Percentiles rank a stretch among this genome's conserved stretches.
Conservation (phyloP, 1,139 yeast genomes). For the Blastobotrys ciferrii region DNA sequence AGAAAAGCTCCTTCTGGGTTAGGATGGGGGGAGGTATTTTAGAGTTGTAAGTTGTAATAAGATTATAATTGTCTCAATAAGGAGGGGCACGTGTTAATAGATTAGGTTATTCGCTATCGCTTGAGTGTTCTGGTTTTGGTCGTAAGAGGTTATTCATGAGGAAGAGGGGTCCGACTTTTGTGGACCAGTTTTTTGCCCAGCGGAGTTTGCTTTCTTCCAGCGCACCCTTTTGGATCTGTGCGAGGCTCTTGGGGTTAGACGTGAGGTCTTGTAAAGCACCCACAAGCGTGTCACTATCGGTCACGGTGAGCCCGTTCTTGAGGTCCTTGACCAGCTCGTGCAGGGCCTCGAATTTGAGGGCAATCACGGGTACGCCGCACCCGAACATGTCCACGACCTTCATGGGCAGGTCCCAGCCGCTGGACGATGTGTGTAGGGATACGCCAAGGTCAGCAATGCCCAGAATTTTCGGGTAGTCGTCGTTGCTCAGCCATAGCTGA, state of each 20-base stretch:
- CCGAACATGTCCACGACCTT: constrained; percentile 96
- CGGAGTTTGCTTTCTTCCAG: constrained; percentile 58
- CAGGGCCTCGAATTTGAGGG: constrained; percentile 68
- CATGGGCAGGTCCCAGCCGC: constrained; percentile 96
- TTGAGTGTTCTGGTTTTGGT: neutral
- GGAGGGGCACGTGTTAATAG: too few species aligned
- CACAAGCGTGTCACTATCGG: constrained; percentile 49
- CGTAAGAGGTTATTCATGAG: constrained; percentile 28
- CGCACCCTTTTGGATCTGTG: constrained; percentile 64
- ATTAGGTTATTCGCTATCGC: neutral
- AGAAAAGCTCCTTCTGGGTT: too few species aligned
- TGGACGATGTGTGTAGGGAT: constrained; percentile 85
- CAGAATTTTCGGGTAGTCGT: constrained; percentile 75
- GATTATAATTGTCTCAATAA: neutral
- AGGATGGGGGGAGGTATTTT: too few species aligned
- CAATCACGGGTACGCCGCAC: constrained; percentile 87
- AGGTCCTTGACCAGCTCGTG: constrained; percentile 40
- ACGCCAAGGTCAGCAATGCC: constrained; percentile 83
- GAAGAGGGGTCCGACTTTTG: constrained; percentile 41
- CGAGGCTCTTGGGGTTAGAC: constrained; percentile 39
- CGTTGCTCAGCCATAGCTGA: constrained; percentile 74
- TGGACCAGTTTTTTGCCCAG: constrained; percentile 78
- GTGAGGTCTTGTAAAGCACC: constrained; percentile 49
- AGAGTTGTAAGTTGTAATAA: too few species aligned
- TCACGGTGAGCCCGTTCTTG: constrained; percentile 47